Evolutionary conservation across 2,329 filamentous ascomycete species (phyloP), one percentile per base, ranked within the genome.

Genomic region (Sclerotiophoma versabilis): DNA sequence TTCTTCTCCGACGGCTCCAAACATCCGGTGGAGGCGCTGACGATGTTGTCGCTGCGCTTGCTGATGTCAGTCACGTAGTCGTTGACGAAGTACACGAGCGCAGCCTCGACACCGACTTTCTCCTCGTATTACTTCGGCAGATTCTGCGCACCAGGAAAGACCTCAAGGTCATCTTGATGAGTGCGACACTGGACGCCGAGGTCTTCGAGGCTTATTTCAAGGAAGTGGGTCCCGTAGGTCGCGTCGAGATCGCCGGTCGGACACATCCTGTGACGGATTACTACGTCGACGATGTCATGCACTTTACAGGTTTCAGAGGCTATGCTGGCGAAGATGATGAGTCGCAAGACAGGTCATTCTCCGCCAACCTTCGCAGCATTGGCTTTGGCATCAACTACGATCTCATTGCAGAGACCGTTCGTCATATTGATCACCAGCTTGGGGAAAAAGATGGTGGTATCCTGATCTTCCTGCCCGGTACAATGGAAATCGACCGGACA

Each of bases 61-160:
- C 91, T 5, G 91, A 97, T 74, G 88, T 99, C 58, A 97, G 91
- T 63, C 95, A 99, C 71, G 86, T 99, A 7, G 90, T 98, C 15
- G 92, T 98, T 37, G 93, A 99, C 71, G 93, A 99, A 75, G 93
- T 98, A 3, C 93, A 99, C 77, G 93, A 99, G 75, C 87, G 93
- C 49, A 96, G 91, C 76, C 80, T 99, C 9, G 95, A 98, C 69
- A 97, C 93, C 0, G 93, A 99, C 72, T 97, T 99, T 69, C 80
- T 98, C 9, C 82, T 99, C 46, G 92, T 93, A 36, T 83, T 99
- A 44, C 80, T 99, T 27, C 86, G 92, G 49, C 90, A 96, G 71
- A 91, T 96, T 6, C 76, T 97, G 60, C 84, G 83, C 53, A 81
- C 82, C 62, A 84, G 90, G 42, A 88, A 87, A 65, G 90, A 96